Evolutionary conservation across 2,329 filamentous ascomycete species (phyloP), one percentile per base, ranked within the genome.

Genomic region (Xylaria sp.): DNA sequence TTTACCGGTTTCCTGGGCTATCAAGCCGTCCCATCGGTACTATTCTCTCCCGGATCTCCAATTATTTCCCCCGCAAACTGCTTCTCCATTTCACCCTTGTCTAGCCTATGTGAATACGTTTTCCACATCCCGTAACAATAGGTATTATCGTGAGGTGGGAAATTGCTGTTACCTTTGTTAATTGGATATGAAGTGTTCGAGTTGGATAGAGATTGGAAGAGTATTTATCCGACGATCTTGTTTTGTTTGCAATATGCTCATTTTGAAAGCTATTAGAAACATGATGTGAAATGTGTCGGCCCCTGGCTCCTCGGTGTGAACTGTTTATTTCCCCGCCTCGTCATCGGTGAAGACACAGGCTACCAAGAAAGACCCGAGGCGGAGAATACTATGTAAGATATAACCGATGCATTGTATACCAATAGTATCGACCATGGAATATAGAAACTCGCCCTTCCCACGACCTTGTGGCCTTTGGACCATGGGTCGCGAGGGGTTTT

Each of bases 1-100:
- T 38, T 51, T 56, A 59, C 59, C 46, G 31, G 57, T 28, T 65
- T 57, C 9, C 56, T 51, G 31, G 60, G 46, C 15, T 33, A 42
- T 68, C 57, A 57, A 49, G 28, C 57, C 49, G 57, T 65, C n/a
- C 42, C 42, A 49, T 68, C 66, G 66, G 63, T 20, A 54, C 67
- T 60, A 66, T 59, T 66, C 65, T 63, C 31, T 49, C 59, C 68
- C 66, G 62, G 63, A 53, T 57, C 66, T 63, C 59, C 68, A 68
- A 66, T 48, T 58, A 33, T 56, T 62, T 20, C 59, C 68, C 49
- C 68, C 68, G 66, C 63, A 68, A 51, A 17, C 20, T 23, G 31
- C 20, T 23, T 51, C 49, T n/a, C 15, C 54, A 44, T 38, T 36
- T 7, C 13, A 33, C n/a, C 58, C 49, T 40, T n/a, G 7, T 17